Evolutionary conservation across 805 yeast species (phyloP).

Genomic region (Metschnikowia rubicola): DNA sequence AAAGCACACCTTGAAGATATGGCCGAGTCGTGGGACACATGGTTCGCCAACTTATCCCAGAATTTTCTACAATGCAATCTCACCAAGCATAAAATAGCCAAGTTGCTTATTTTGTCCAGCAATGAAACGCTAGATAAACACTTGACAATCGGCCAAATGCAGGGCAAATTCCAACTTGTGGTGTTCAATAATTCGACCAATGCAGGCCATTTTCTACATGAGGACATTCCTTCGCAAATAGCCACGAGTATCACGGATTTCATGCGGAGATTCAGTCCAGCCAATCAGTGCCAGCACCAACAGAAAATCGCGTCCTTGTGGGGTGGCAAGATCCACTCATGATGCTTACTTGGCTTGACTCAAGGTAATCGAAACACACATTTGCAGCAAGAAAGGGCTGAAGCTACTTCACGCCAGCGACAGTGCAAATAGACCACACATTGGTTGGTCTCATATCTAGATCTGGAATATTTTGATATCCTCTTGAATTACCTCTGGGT

Average conservation of each 20-base stretch:
- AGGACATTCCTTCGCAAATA: slow-evolving; percentile 73
- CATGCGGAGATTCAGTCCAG: slow-evolving; percentile 42
- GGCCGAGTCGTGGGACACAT: slow-evolving; percentile 67
- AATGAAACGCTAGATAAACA: slow-evolving; percentile 84
- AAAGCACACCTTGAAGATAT: slow-evolving; percentile 60
- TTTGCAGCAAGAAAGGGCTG: too few relatives aligned
- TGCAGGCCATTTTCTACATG: slow-evolving; percentile 93
- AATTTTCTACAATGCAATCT: slow-evolving; percentile 38
- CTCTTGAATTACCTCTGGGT: too few relatives aligned
- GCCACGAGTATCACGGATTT: slow-evolving; percentile 54
- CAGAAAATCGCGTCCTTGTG: slow-evolving; percentile 34
- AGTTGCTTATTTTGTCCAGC: slow-evolving; percentile 79
- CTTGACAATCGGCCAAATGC: slow-evolving; percentile 95
- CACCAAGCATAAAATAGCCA: slow-evolving; percentile 36
- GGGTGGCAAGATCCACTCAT: slow-evolving; percentile 27
- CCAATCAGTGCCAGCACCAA: slow-evolving; percentile 28
- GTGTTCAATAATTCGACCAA: slow-evolving; percentile 55
- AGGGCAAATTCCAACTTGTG: slow-evolving; percentile 87
- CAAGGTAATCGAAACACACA: too few relatives aligned
- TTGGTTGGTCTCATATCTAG: too few relatives aligned
- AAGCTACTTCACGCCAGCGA: too few relatives aligned
- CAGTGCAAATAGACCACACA: too few relatives aligned
- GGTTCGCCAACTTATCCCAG: slow-evolving; percentile 74
- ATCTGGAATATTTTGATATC: too few relatives aligned
- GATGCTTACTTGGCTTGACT: too few relatives aligned